Base-by-base conservation (phyloP, 192 early-diverging fungal genomes). In the Lobosporangium transversale region DNA sequence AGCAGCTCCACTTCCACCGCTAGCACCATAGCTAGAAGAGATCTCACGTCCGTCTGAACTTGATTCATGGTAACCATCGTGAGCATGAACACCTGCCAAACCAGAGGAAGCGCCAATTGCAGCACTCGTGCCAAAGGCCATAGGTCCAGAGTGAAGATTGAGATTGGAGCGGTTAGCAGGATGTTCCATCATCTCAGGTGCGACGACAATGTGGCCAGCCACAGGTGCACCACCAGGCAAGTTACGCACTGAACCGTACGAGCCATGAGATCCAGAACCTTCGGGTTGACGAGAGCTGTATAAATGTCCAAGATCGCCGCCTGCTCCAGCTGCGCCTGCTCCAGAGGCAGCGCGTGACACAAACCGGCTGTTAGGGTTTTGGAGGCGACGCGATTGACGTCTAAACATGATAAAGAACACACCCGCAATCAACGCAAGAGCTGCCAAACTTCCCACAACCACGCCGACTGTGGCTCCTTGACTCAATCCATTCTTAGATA, bases 161-260 rank as follows among this genome's bases (percentile, higher is more conserved):
- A 47, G 58, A 45, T 76, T 76, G 17, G 73, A 76, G 21, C 64
- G 73, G 51, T 76, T 76, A 47, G 73, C 73, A 58, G 73, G 73
- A 42, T 76, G 73, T 48, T 76, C 73, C 63, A 62, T 67, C 73
- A 76, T 76, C 59, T 76, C 73, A 5, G 73, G 73, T 0, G 73
- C 73, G 20, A 76, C 73, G 10, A 76, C 73, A 45, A 76, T 76
- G 35, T 76, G 73, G 47, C 73, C 73, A 42, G 64, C 73, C 26
- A 59, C 59, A 24, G 69, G 69, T 21, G 64, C 73, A 44, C 73
- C 73, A 50, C 71, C 71, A 18, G 58, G 52, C 58, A 76, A 49
- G 18, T 76, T 42, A 44, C 53, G 73, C 18, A 54, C 63, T 1
- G 71, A 75, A 11, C 51, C 71, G 21, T 52, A 45, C 1, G 73